Base-by-base conservation (phyloP, 2,329 filamentous ascomycete genomes). In the Ceratocystis ficicola region DNA sequence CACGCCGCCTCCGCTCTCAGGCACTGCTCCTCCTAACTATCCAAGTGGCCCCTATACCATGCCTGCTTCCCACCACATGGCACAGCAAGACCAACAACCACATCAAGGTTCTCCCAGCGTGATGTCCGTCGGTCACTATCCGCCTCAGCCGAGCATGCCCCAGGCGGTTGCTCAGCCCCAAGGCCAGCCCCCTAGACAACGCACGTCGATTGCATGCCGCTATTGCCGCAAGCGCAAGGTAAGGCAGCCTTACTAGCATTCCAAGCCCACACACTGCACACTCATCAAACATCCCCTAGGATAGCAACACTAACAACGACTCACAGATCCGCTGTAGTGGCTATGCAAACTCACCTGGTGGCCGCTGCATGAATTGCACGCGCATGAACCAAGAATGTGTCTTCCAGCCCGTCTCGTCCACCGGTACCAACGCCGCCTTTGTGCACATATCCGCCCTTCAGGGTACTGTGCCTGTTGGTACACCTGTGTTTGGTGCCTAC, bases 191-290 rank as follows among this genome's bases (percentile, higher is more conserved):
- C 82, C 82, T 1, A 75, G 82, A 25, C 82, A 84, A 71, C 76
- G 82, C 36, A 84, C 82, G 1, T 83, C 81, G 0, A 84, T 84
- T 69, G 82, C 82, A 3, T 85, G 82, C 71, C 77, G 80, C 65
- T 85, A 85, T 69, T 85, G 82, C 71, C 75, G 82, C n/a, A 83
- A 83, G 72, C 76, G 82, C 72, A 85, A 85, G 79, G 82, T 84
- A 70, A 60, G 72, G 10, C 32, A 36, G 32, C 32, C 2, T 36
- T 12, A 36, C 32, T 36, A 36, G 32, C 32, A 36, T 12, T 12
- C 10, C 32, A 36, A 36, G 32, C 8, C 32, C 2, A 66, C 15
- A 30, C 15, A 36, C 44, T 22, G 7, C n/a, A 20, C 5, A 41
- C 41, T 22, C 2, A 44, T 8, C 15, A 48, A 22, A 12, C 8